phyloP scores from a whole-genome alignment of 2,329 filamentous ascomycete genomes.

The Xylaria arbuscula region DNA sequence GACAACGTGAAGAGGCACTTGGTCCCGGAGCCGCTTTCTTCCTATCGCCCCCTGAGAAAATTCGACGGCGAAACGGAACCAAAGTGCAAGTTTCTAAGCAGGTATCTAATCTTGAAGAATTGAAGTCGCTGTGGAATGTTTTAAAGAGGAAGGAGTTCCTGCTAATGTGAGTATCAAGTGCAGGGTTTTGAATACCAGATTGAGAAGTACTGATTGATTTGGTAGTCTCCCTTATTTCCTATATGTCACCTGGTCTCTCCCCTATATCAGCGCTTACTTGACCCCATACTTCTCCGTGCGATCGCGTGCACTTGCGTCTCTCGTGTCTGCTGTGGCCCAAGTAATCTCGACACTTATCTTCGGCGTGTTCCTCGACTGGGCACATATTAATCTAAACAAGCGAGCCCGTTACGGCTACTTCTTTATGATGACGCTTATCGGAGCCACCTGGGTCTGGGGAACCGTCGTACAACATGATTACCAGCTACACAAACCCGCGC shows the following conservation, averaged over 20 bases:
- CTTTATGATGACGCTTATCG: not conserved
- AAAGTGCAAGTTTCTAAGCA: conserved; percentile 2
- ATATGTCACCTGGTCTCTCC: conserved; percentile 3
- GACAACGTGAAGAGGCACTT: not conserved
- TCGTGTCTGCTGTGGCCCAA: not conserved
- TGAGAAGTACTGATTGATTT: not conserved
- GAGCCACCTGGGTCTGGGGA: not conserved
- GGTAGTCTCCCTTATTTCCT: not conserved
- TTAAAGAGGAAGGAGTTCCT: not conserved
- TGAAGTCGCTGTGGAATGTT: not conserved
- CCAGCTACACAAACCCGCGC: not conserved
- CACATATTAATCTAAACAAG: not conserved
- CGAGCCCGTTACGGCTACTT: conserved; percentile 1
- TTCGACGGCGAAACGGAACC: not conserved
- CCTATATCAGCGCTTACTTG: conserved; percentile 2
- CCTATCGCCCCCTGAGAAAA: not conserved
- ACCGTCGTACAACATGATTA: conserved; percentile 2
- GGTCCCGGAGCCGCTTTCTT: not conserved
- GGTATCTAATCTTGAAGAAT: conserved; percentile 1
- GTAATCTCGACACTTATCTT: not conserved
- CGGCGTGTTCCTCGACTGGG: not conserved
- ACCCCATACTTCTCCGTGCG: not conserved
- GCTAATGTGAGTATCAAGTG: not conserved
- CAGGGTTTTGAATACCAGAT: not conserved
- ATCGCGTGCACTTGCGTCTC: not conserved